A percentile compares a stretch with the other conserved stretches of the same genome.
phyloP scores from a whole-genome alignment of 441 rosid species.

The Hura crepitans region DNA sequence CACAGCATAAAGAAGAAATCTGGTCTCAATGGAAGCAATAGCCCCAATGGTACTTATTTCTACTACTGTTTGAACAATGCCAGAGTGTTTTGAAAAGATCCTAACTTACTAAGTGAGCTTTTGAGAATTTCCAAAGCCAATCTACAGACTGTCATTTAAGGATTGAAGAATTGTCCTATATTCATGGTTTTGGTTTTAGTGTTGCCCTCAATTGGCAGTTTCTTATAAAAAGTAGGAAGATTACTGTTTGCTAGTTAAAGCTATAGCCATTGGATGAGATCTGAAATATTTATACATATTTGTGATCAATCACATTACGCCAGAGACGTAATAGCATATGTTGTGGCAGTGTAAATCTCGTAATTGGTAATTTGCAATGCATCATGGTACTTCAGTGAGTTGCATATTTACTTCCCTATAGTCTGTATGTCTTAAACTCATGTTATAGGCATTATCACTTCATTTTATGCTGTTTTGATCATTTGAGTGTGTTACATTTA shows the following conservation, averaged over 20 bases:
- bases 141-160: not conserved
- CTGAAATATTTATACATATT: no score
- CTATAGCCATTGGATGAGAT: no score
- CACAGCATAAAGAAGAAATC: not conserved
- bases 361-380: no score
- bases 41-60: not conserved
- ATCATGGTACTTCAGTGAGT: not conserved
- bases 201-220: no score
- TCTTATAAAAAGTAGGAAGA: no score
- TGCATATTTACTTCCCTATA: not conserved
- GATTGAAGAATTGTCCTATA: not conserved
- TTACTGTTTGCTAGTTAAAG: no score
- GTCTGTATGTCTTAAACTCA: not conserved
- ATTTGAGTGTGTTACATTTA: slow-evolving; percentile 12
- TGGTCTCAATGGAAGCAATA: not conserved
- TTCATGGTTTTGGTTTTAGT: slow-evolving; percentile 7
- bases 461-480: no score
- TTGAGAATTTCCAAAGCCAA: slow-evolving; percentile 2
- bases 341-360: no score
- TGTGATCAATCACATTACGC: no score
- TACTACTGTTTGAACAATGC: not conserved
- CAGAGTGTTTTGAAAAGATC: not conserved
- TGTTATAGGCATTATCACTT: not conserved
- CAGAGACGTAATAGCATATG: no score
- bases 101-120: not conserved